Evolutionary conservation across 208 protist species (phyloP).

Genomic region (Crithidia mellificae): DNA sequence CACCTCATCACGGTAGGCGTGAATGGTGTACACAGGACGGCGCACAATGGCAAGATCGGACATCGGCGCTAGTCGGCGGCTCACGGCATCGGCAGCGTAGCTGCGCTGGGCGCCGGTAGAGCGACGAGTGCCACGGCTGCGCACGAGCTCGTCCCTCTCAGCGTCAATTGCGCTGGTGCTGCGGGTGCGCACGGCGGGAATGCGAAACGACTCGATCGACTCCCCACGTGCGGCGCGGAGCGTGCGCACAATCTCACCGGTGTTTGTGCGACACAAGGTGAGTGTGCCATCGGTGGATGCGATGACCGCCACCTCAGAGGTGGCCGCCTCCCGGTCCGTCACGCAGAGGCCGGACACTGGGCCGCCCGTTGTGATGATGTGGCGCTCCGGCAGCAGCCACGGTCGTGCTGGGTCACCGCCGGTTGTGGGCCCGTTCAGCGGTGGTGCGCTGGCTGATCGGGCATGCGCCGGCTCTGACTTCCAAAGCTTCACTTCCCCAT

Average conservation of each 20-base stretch:
- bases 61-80: constrained; percentile 7
- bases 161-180: constrained; percentile 12
- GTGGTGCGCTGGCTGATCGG: neutral
- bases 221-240: constrained; percentile 63
- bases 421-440: neutral
- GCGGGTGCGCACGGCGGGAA: constrained; percentile 13
- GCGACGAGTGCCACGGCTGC: neutral
- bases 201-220: constrained; percentile 21
- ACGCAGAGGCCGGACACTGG: constrained; percentile 71
- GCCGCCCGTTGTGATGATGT: constrained; percentile 57
- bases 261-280: constrained; percentile 69
- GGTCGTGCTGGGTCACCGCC: constrained; percentile 5
- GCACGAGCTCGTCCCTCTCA: neutral
- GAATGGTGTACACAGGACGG: constrained; percentile 67
- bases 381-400: constrained; percentile 72
- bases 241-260: constrained; percentile 77
- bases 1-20: constrained; percentile 77
- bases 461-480: constrained; percentile 57
- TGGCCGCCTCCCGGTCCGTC: constrained; percentile 53
- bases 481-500: constrained; percentile 90
- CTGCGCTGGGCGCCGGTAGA: neutral
- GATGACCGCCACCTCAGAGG: constrained; percentile 73
- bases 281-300: constrained; percentile 80
- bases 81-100: constrained; percentile 25
- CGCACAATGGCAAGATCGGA: constrained; percentile 52